A percentile compares a stretch with the other conserved stretches of the same genome.
Conservation (phyloP, 176 grass and related monocot species). For the Bothriochloa decipiens region DNA sequence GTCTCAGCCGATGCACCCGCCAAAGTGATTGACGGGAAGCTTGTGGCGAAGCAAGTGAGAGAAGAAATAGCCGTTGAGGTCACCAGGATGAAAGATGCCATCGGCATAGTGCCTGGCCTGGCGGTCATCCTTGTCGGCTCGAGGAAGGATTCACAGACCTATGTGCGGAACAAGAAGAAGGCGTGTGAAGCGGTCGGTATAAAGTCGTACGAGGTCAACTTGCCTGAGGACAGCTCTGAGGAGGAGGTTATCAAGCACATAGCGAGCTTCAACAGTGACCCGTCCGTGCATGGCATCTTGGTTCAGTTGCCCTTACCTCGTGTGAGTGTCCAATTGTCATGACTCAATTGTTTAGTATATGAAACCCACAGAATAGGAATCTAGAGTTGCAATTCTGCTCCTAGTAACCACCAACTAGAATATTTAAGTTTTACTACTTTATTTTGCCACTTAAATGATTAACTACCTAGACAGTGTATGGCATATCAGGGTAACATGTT, state of each 20-base stretch:
- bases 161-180: constrained; percentile 95
- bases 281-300: constrained; percentile 87
- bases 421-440: constrained; percentile 26
- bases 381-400: neutral
- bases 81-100: constrained; percentile 66
- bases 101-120: constrained; percentile 70
- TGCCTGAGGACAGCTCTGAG: constrained; percentile 79
- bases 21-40: constrained; percentile 83
- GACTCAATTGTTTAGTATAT: neutral
- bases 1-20: constrained; percentile 42
- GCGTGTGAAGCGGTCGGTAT: constrained; percentile 85
- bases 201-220: constrained; percentile 76
- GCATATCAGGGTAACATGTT: neutral
- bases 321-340: constrained; percentile 47
- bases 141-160: constrained; percentile 92
- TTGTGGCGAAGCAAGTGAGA: constrained; percentile 77
- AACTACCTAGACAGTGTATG: constrained; percentile 6
- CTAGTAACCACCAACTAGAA: neutral
- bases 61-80: constrained; percentile 69
- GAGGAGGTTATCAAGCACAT: constrained; percentile 81
- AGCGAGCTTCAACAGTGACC: constrained; percentile 69
- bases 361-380: neutral
- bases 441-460: neutral
- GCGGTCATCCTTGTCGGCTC: constrained; percentile 82
- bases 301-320: constrained; percentile 90